Evolutionary conservation across 495 filamentous ascomycete species (phyloP).

Genomic region (Daldinia bambusicola): DNA sequence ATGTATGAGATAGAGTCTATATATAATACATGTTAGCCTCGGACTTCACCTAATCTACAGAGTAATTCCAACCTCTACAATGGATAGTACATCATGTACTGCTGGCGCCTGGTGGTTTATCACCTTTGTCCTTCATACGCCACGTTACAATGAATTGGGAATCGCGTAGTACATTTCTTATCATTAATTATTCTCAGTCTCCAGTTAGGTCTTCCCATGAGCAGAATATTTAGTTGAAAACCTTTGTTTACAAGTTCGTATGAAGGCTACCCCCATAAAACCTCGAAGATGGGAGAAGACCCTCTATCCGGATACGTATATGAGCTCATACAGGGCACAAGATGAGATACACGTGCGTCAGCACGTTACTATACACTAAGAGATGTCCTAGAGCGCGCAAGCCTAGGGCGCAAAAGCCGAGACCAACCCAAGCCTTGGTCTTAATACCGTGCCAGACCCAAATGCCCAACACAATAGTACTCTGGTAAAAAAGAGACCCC

Average conservation of each 20-base stretch:
- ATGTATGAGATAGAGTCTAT: too few relatives aligned
- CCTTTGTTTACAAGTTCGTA: background rate
- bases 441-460: conserved; percentile 15
- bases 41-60: background rate
- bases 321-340: conserved; percentile 6
- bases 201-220: background rate
- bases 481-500: conserved; percentile 27
- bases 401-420: conserved; percentile 20
- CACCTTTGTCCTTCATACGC: background rate
- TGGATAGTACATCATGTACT: background rate
- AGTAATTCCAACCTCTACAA: background rate
- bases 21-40: too few relatives aligned
- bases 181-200: background rate
- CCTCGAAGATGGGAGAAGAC: background rate
- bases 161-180: background rate
- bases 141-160: too few relatives aligned
- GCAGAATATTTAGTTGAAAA: background rate
- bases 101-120: background rate
- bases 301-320: conserved; percentile 6
- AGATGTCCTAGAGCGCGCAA: conserved; percentile 16
- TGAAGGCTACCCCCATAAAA: background rate
- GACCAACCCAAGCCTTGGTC: conserved; percentile 13
- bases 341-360: conserved; percentile 9
- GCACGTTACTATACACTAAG: conserved; percentile 29
- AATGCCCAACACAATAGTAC: conserved; percentile 19